phyloP scores from a whole-genome alignment of 2,329 filamentous ascomycete species.

The Exutisphaerella laricina region DNA sequence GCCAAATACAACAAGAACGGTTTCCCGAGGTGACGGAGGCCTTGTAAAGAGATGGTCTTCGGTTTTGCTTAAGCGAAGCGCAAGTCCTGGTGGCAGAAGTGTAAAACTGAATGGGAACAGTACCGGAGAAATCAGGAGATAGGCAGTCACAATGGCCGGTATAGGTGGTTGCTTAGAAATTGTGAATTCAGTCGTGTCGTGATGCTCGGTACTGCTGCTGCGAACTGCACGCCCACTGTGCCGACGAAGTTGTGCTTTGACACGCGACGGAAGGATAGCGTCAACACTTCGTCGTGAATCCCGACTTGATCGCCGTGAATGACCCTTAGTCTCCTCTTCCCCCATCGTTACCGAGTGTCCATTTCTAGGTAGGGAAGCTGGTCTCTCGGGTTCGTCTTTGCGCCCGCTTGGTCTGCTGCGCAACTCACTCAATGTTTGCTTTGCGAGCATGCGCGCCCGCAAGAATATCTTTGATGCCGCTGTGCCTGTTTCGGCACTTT shows the following conservation, averaged over 20 bases:
- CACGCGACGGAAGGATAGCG: conserved; percentile 27
- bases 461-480: conserved; percentile 63
- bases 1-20: conserved; percentile 68
- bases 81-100: conserved; percentile 26
- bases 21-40: conserved; percentile 51
- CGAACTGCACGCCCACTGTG: conserved; percentile 13
- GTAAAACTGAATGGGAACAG: conserved; percentile 40
- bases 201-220: conserved; percentile 12
- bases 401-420: conserved; percentile 21
- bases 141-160: conserved; percentile 31
- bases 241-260: conserved; percentile 26
- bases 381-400: conserved; percentile 19
- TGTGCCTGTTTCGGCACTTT: conserved; percentile 48
- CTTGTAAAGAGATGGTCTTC: conserved; percentile 11
- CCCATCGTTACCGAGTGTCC: conserved; percentile 36
- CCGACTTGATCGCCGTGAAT: conserved; percentile 38
- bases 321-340: conserved; percentile 43
- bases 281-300: conserved; percentile 35
- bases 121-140: conserved; percentile 46
- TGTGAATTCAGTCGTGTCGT: conserved; percentile 29
- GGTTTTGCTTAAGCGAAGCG: conserved; percentile 20
- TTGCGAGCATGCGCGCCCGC: conserved; percentile 63
- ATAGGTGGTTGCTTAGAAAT: not conserved
- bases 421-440: conserved; percentile 27
- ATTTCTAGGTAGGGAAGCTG: too few species aligned